phyloP scores from a whole-genome alignment of 805 yeast genomes.

The Ogataea paradorogensis region DNA sequence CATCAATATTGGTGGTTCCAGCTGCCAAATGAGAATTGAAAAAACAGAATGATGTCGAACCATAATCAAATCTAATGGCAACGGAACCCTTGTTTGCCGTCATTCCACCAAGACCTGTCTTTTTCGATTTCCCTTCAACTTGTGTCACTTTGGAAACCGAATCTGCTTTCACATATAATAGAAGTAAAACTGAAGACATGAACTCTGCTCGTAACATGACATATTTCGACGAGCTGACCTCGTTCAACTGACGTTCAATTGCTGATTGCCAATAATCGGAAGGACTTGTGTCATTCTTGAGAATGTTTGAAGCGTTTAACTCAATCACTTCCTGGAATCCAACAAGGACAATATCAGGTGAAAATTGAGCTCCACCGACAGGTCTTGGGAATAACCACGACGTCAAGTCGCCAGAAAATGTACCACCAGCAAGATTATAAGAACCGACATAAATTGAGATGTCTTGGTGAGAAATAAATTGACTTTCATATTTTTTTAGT shows the following conservation, averaged over 20 bases:
- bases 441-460: constrained; percentile 78
- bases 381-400: constrained; percentile 80
- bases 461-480: constrained; percentile 59
- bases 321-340: constrained; percentile 96
- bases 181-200: constrained; percentile 64
- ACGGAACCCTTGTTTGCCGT: constrained; percentile 97
- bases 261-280: constrained; percentile 75
- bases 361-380: constrained; percentile 43
- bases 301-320: constrained; percentile 83
- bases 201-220: constrained; percentile 71
- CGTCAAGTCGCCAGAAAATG: constrained; percentile 54
- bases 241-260: constrained; percentile 61
- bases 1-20: constrained; percentile 76
- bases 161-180: constrained; percentile 58
- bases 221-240: constrained; percentile 37
- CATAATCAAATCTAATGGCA: constrained; percentile 83
- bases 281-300: constrained; percentile 79
- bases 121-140: constrained; percentile 92
- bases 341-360: constrained; percentile 80
- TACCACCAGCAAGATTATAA: constrained; percentile 79
- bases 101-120: constrained; percentile 95
- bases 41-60: constrained; percentile 76
- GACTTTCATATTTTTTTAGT: constrained; percentile 44
- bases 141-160: constrained; percentile 56
- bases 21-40: constrained; percentile 94